Evolutionary conservation across 805 yeast species (phyloP).

Genomic region (Yueomyces sp.): DNA sequence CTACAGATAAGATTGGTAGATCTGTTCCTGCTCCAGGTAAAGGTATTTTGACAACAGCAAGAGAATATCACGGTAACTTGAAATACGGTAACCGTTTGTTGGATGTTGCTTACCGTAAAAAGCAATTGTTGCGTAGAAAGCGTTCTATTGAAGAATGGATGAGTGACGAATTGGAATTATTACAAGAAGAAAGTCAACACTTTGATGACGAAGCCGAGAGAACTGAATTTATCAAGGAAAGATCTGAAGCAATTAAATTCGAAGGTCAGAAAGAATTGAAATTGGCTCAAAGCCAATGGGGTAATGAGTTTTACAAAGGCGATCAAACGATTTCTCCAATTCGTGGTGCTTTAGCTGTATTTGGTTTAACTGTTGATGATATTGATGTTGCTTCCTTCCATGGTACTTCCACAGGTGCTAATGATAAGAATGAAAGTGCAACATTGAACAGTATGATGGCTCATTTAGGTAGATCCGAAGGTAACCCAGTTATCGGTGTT

Average conservation of each 20-base stretch:
- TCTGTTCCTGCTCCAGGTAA: conserved; percentile 99
- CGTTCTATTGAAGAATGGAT: conserved; percentile 73
- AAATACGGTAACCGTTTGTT: conserved; percentile 69
- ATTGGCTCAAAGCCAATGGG: conserved; percentile 88
- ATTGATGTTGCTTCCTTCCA: conserved; percentile 96
- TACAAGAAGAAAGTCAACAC: conserved; percentile 47
- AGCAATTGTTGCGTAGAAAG: conserved; percentile 76
- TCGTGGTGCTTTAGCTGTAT: conserved; percentile 93
- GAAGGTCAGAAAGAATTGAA: conserved; percentile 76
- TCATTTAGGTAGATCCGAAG: conserved; percentile 93
- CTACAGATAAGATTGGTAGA: conserved; percentile 96
- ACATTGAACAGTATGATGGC: conserved; percentile 85
- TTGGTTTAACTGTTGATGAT: conserved; percentile 87
- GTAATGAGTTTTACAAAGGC: conserved; percentile 81
- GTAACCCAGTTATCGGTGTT: conserved; percentile 95
- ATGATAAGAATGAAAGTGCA: conserved; percentile 94
- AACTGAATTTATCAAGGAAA: conserved; percentile 57
- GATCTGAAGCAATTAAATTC: conserved; percentile 74
- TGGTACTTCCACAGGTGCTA: conserved; percentile 97
- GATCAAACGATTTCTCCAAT: conserved; percentile 94
- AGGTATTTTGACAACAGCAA: conserved; percentile 96
- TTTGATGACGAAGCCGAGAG: conserved; percentile 39
- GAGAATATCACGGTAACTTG: conserved; percentile 75
- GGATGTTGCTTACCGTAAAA: conserved; percentile 83
- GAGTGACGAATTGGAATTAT: conserved; percentile 61